phyloP scores from a whole-genome alignment of 2,329 filamentous ascomycete species.

The Pyrenophora tritici-repentis region DNA sequence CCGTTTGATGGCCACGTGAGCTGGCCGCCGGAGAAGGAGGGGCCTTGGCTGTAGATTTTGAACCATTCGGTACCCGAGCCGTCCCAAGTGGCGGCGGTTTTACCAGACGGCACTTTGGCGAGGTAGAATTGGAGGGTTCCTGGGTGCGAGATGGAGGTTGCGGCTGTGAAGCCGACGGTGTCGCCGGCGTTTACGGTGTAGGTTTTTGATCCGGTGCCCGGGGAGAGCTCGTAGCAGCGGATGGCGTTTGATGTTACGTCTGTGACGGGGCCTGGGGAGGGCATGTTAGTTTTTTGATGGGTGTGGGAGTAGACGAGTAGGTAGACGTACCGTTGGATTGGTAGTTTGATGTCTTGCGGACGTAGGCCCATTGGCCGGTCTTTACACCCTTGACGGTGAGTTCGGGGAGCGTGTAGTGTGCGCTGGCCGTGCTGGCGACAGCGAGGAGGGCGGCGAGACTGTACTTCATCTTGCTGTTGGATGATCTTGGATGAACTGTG shows the following conservation, averaged over 20 bases:
- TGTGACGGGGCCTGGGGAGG: conserved; percentile 12
- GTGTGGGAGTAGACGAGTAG: conserved; percentile 5
- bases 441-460: conserved; percentile 27
- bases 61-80: conserved; percentile 46
- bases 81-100: conserved; percentile 37
- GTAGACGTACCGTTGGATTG: conserved; percentile 39
- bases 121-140: conserved; percentile 48
- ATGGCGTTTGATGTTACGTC: conserved; percentile 40
- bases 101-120: conserved; percentile 42
- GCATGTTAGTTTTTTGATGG: conserved; percentile 5
- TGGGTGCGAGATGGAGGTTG: conserved; percentile 40
- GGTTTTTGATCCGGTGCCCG: conserved; percentile 21
- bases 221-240: conserved; percentile 40
- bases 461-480: conserved; percentile 34
- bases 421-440: conserved; percentile 28
- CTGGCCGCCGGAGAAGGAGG: conserved; percentile 22
- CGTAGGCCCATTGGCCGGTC: conserved; percentile 41
- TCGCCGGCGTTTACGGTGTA: conserved; percentile 37
- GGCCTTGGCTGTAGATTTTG: conserved; percentile 41
- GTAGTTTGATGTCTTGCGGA: conserved; percentile 45
- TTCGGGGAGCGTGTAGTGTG: conserved; percentile 44
- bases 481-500: not conserved
- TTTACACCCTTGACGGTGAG: conserved; percentile 29
- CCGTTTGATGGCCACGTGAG: conserved; percentile 35
- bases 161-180: conserved; percentile 40